Evolutionary conservation across 306 rosid genomes (phyloP).

Genomic region (Parietaria judaica): DNA sequence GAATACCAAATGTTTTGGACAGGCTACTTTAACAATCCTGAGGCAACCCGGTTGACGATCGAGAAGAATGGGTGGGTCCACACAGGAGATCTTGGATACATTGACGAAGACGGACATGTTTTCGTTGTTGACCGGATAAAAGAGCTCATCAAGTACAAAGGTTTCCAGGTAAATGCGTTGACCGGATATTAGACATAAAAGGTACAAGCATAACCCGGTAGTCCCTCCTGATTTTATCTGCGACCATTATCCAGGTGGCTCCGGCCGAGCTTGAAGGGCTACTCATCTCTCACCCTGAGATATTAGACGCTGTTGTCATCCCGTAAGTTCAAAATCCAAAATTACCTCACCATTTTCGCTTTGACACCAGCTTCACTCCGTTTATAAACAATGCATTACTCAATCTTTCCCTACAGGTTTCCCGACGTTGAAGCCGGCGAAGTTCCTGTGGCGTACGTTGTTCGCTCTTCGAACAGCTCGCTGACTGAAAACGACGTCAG

Average conservation of each 20-base stretch:
- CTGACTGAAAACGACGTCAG: slow-evolving; percentile 61
- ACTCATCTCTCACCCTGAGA: slow-evolving; percentile 87
- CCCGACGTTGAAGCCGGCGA: slow-evolving; percentile 97
- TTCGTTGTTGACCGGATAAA: slow-evolving; percentile 87
- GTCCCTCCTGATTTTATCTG: slow-evolving; percentile 2
- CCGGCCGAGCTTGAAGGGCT: slow-evolving; percentile 97
- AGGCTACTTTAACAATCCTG: slow-evolving; percentile 82
- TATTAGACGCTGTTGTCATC: slow-evolving; percentile 89
- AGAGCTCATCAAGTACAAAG: slow-evolving; percentile 92
- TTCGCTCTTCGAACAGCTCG: slow-evolving; percentile 59
- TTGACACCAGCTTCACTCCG: not conserved
- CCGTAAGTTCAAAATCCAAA: slow-evolving; percentile 48
- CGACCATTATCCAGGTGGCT: slow-evolving; percentile 52
- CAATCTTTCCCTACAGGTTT: slow-evolving; percentile 29
- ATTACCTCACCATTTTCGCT: not conserved
- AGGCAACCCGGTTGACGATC: slow-evolving; percentile 63
- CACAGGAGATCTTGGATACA: slow-evolving; percentile 96
- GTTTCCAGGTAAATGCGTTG: slow-evolving; percentile 54
- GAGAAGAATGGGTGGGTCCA: slow-evolving; percentile 80
- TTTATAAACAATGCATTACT: not conserved
- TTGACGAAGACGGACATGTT: slow-evolving; percentile 67
- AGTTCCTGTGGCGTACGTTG: slow-evolving; percentile 76
- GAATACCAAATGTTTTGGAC: slow-evolving; percentile 20
- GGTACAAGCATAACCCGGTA: not conserved
- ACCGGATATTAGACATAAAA: not conserved